Evolutionary conservation across 2,329 filamentous ascomycete genomes (phyloP).

Genomic region (Emergomyces orientalis): DNA sequence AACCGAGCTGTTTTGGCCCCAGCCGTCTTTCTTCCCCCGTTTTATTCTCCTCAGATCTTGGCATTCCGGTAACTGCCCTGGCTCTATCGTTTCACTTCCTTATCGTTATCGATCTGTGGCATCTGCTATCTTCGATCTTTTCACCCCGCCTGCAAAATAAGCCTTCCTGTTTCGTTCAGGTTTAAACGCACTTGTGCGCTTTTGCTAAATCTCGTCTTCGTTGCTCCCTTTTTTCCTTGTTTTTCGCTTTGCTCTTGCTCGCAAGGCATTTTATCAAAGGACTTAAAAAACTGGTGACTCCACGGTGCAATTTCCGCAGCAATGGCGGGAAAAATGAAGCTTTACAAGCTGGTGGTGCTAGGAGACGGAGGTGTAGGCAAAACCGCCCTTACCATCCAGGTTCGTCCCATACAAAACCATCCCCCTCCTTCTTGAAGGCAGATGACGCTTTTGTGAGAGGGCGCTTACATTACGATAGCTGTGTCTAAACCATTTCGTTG

Average conservation of each 20-base stretch:
- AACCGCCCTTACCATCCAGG: slow-evolving; percentile 82
- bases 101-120: neutral
- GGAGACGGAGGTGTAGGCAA: slow-evolving; percentile 92
- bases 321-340: slow-evolving; percentile 88
- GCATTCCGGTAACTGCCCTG: slow-evolving; percentile 11
- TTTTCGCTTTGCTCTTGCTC: slow-evolving; percentile 9
- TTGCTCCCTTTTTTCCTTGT: neutral
- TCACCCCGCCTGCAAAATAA: neutral
- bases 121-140: neutral
- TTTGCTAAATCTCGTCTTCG: neutral
- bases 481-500: slow-evolving; percentile 95
- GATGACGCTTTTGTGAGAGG: slow-evolving; percentile 5
- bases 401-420: slow-evolving; percentile 22
- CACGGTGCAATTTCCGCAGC: slow-evolving; percentile 21
- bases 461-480: slow-evolving; percentile 48
- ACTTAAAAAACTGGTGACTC: neutral
- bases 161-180: neutral
- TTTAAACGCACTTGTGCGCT: neutral
- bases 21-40: neutral
- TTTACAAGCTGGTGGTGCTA: slow-evolving; percentile 88
- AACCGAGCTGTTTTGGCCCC: neutral
- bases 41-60: neutral
- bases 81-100: slow-evolving; percentile 2
- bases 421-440: neutral
- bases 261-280: neutral